Evolutionary conservation across 345 rosid genomes (phyloP).

Genomic region (Physaria fendleri): DNA sequence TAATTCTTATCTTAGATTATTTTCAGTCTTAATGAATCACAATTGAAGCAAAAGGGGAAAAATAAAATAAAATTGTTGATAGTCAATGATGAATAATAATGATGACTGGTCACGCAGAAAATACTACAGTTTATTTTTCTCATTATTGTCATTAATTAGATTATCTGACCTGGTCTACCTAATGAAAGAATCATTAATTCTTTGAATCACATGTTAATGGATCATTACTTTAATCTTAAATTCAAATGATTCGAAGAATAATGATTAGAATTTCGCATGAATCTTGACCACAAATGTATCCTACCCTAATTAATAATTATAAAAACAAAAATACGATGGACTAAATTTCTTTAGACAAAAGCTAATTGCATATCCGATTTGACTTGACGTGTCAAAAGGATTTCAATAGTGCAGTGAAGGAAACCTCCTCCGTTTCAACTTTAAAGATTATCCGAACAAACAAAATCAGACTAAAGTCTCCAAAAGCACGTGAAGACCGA

Average conservation of each 20-base stretch:
- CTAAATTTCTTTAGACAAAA: constrained; percentile 8
- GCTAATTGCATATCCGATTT: constrained; percentile 23
- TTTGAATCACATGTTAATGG: background rate
- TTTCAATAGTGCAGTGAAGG: background rate
- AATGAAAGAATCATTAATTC: background rate
- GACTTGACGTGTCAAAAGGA: constrained; percentile 22
- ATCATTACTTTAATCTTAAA: background rate
- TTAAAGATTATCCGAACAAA: background rate
- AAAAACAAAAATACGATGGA: background rate
- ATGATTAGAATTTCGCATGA: constrained; percentile 8
- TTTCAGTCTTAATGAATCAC: background rate
- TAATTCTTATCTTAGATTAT: background rate
- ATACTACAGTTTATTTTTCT: background rate
- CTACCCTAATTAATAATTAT: constrained; percentile 7
- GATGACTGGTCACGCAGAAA: background rate
- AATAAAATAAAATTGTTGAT: too few relatives aligned
- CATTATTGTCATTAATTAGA: background rate
- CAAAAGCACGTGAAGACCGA: background rate
- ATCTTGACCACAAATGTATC: constrained; percentile 24
- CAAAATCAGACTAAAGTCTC: background rate
- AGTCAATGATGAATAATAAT: too few relatives aligned
- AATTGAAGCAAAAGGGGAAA: too few relatives aligned
- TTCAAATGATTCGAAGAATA: constrained; percentile 16
- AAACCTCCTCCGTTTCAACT: constrained; percentile 15
- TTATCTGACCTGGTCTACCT: background rate